Evolutionary conservation across 768 basidiomycete species (phyloP), one percentile per base, ranked within the genome.

Genomic region (Pholiota microspora): DNA sequence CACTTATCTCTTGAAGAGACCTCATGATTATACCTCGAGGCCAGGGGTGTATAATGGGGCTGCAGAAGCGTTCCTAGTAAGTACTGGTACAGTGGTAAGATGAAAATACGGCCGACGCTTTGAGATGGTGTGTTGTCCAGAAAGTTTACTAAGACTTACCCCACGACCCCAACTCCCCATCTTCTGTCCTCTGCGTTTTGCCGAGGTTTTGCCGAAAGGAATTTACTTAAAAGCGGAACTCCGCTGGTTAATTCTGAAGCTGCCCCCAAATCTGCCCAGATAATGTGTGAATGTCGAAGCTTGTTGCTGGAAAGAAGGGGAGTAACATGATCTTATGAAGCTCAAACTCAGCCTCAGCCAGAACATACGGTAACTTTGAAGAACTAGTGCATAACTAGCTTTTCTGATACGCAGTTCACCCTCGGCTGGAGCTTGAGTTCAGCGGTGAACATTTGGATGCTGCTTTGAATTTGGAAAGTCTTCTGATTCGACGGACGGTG

Each of bases 11-110:
- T 38, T 25, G 49, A 25, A 16, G 13, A 36, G 24, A 36, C 29
- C 49, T n/a, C 36, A 34, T 50, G 49, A 50, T 25, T 12, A 34
- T n/a, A 27, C 29, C 49, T 50, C 49, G 35, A 50, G 49, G 49
- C 29, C 7, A 8, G 16, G 35, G 34, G 29, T 8, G 23, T 13
- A 49, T 23, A 50, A 50, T 50, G 49, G 49, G 49, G 35, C 35
- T 29, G 46, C 46, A 28, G 46, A 48, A 34, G 46, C 32, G 16
- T 34, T n/a, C 7, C 40, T 42, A 23, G 21, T 21, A n/a, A n/a
- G n/a, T n/a, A n/a, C n/a, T n/a, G n/a, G n/a, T n/a, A n/a, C n/a
- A 21, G 18, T 50, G 24, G 25, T 50, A 25, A 25, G 32, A 24
- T 49, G 24, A 49, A 46, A 27, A 46, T 25, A 31, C 18, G 15